Evolutionary conservation across 495 filamentous ascomycete species (phyloP).

Genomic region (Elasticomyces elasticus): DNA sequence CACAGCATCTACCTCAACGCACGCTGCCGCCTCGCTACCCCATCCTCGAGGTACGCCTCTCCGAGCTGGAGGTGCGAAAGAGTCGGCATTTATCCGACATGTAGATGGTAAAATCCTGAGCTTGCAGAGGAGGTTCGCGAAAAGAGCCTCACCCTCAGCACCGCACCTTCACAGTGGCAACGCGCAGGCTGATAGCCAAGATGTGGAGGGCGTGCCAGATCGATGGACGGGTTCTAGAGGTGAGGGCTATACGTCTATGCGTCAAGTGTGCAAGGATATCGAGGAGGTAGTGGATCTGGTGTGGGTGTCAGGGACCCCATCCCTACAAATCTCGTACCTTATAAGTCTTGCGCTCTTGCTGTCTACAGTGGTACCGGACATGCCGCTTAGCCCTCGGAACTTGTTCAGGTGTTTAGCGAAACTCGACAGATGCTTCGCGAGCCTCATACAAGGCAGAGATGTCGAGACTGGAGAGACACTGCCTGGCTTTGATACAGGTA

Average conservation of each 20-base stretch:
- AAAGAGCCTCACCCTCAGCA: slow-evolving; percentile 47
- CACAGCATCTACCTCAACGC: slow-evolving; percentile 47
- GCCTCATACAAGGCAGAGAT: slow-evolving; percentile 57
- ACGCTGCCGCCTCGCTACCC: slow-evolving; percentile 43
- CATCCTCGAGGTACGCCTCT: slow-evolving; percentile 55
- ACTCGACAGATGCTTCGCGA: slow-evolving; percentile 66
- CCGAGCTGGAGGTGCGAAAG: slow-evolving; percentile 61
- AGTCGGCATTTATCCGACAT: slow-evolving; percentile 62
- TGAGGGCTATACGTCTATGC: slow-evolving; percentile 57
- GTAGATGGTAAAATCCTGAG: slow-evolving; percentile 52
- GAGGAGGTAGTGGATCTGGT: slow-evolving; percentile 63
- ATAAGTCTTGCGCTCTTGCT: slow-evolving; percentile 64
- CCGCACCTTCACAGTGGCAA: background rate
- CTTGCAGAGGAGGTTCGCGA: slow-evolving; percentile 61
- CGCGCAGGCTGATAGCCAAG: slow-evolving; percentile 3
- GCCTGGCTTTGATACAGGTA: slow-evolving; percentile 58
- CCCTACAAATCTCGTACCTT: slow-evolving; percentile 73
- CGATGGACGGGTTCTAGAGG: slow-evolving; percentile 31
- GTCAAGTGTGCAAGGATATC: slow-evolving; percentile 58
- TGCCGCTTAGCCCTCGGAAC: slow-evolving; percentile 52
- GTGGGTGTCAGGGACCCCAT: slow-evolving; percentile 73
- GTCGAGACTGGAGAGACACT: slow-evolving; percentile 52
- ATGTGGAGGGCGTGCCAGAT: slow-evolving; percentile 29
- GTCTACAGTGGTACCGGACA: slow-evolving; percentile 52
- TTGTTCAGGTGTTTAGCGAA: slow-evolving; percentile 64